Percentiles rank a stretch among this genome's conserved stretches.
Conservation (phyloP, 139 green algal genomes). For the Nannochloris sp. region DNA sequence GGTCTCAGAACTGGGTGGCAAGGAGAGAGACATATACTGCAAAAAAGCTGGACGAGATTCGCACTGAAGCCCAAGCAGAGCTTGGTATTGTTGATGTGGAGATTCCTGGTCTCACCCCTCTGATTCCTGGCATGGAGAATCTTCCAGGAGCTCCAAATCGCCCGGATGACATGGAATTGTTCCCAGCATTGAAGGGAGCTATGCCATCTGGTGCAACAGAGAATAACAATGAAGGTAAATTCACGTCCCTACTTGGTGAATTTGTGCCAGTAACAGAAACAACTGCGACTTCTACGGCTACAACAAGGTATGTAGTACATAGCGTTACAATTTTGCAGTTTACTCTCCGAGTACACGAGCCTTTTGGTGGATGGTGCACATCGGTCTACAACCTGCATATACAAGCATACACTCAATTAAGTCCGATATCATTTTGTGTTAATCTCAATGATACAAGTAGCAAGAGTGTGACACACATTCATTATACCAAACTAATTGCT, state of each 20-base stretch:
- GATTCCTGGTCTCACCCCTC: conserved; percentile 19
- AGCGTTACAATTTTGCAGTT: not conserved
- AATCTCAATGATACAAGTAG: conserved; percentile 2
- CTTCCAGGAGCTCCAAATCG: conserved; percentile 30
- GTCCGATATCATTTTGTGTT: not conserved
- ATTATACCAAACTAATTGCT: not conserved
- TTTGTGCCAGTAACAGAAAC: conserved; percentile 21
- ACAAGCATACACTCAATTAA: conserved; percentile 1
- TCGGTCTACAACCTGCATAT: conserved; percentile 31
- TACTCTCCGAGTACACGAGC: conserved; percentile 10
- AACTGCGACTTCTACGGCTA: not conserved
- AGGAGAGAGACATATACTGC: conserved; percentile 22
- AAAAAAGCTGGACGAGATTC: conserved; percentile 86
- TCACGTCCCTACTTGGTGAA: conserved; percentile 40
- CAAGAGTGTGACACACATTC: not conserved
- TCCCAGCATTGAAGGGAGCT: conserved; percentile 42
- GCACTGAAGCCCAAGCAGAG: conserved; percentile 71
- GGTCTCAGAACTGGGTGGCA: conserved; percentile 33
- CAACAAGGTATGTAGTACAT: conserved; percentile 5
- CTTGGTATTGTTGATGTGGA: conserved; percentile 67
- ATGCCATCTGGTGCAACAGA: not conserved
- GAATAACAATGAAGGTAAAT: conserved; percentile 12
- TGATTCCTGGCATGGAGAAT: conserved; percentile 19
- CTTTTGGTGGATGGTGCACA: not conserved
- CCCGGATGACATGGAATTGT: conserved; percentile 47